These are phyloP conservation scores for Monosporozyma yasuniensis DNA, from an alignment of 805 yeast genomes.

Conservation along the genomic window DNA sequence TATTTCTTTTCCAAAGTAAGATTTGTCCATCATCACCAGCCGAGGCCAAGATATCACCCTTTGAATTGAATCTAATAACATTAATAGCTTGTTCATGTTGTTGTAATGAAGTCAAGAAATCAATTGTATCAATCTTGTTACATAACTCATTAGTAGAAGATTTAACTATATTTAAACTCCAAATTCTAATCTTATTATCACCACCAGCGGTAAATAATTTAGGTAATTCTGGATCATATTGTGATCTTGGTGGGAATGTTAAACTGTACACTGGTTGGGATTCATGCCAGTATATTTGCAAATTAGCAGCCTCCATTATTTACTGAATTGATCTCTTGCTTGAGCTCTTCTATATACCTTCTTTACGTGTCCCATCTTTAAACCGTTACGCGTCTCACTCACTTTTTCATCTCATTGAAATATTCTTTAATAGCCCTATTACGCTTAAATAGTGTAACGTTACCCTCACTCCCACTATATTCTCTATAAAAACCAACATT, in stretches of 20 bases:
- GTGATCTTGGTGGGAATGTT: slow-evolving; percentile 45
- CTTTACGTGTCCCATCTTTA: neutral
- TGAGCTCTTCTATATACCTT: neutral
- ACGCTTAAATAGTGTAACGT: too few relatives aligned
- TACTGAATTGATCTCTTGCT: neutral
- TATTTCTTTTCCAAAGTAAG: slow-evolving; percentile 64
- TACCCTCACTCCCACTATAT: too few relatives aligned
- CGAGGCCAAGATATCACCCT: slow-evolving; percentile 65
- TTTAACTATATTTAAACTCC: slow-evolving; percentile 30
- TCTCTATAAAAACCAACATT: neutral
- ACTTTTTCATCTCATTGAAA: too few relatives aligned
- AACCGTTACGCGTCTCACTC: neutral
- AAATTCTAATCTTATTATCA: slow-evolving; percentile 74
- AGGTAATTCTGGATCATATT: slow-evolving; percentile 4
- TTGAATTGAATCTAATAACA: slow-evolving; percentile 67
- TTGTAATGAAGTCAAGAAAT: slow-evolving; percentile 68
- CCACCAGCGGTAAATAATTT: slow-evolving; percentile 90
- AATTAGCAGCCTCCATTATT: slow-evolving; percentile 19
- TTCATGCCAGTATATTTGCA: slow-evolving; percentile 39
- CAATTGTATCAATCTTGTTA: slow-evolving; percentile 37
- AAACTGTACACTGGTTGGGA: slow-evolving; percentile 65
- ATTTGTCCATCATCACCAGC: slow-evolving; percentile 95
- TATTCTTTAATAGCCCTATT: too few relatives aligned
- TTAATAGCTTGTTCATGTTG: slow-evolving; percentile 95
- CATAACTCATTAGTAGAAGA: slow-evolving; percentile 9